phyloP scores from a whole-genome alignment of 2,329 filamentous ascomycete genomes.

The Trichoderma pleuroti region DNA sequence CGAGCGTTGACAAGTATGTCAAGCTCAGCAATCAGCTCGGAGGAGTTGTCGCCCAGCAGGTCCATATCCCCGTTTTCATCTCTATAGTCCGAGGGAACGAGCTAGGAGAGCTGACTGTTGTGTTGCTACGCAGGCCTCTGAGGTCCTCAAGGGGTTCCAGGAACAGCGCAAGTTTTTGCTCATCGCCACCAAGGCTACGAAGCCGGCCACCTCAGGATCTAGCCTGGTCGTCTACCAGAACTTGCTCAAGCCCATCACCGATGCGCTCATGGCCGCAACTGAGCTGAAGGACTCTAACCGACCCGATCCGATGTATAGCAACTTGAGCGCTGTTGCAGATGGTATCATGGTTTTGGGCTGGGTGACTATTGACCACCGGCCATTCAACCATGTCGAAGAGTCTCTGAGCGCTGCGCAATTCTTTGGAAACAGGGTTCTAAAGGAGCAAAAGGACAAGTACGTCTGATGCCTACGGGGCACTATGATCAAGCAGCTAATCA shows the following conservation, averaged over 20 bases:
- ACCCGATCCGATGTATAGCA: constrained; percentile 69
- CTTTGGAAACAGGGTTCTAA: constrained; percentile 90
- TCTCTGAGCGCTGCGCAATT: constrained; percentile 82
- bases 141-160: constrained; percentile 64
- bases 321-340: constrained; percentile 83
- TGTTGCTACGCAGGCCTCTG: constrained; percentile 40
- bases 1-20: constrained; percentile 73
- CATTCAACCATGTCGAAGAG: constrained; percentile 81
- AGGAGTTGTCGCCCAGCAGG: constrained; percentile 75
- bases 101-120: background rate
- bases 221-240: constrained; percentile 67
- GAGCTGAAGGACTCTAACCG: constrained; percentile 81
- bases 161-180: constrained; percentile 86
- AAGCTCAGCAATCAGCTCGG: constrained; percentile 75
- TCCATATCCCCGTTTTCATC: constrained; percentile 35
- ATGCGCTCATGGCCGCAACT: constrained; percentile 72
- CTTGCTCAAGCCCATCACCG: constrained; percentile 82
- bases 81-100: background rate
- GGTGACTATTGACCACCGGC: constrained; percentile 81
- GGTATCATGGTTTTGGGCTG: constrained; percentile 87
- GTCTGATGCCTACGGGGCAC: constrained; percentile 14
- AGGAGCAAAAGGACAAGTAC: constrained; percentile 74
- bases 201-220: constrained; percentile 65
- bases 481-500: constrained; percentile 9
- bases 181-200: constrained; percentile 86